Evolutionary conservation across 2,329 filamentous ascomycete species (phyloP).

Genomic region (Acarospora socialis): DNA sequence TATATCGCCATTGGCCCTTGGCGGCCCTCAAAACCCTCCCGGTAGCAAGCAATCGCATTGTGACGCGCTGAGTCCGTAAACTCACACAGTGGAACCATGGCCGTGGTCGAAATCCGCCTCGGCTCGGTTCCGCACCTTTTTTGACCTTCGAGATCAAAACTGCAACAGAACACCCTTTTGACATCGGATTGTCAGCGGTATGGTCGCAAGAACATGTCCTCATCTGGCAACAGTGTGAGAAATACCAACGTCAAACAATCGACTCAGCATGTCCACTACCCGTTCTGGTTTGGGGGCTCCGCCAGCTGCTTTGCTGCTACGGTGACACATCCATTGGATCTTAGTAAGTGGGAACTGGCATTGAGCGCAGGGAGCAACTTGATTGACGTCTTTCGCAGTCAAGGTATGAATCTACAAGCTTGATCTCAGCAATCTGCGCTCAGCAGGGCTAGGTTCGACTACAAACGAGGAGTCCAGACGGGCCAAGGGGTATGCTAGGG

Average conservation of each 20-base stretch:
- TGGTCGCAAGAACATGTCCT: conserved; percentile 8
- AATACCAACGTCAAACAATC: conserved; percentile 1
- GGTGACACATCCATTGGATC: conserved; percentile 85
- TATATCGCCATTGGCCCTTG: background rate
- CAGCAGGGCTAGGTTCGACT: conserved; percentile 53
- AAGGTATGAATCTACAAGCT: conserved; percentile 30
- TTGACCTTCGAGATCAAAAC: too few species aligned
- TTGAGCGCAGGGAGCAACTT: conserved; percentile 2
- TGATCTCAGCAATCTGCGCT: conserved; percentile 1
- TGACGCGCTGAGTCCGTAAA: too few species aligned
- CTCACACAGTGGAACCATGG: too few species aligned
- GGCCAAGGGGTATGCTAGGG: conserved; percentile 65
- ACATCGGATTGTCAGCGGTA: too few species aligned
- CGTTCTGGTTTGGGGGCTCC: conserved; percentile 94
- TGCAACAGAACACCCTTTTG: too few species aligned
- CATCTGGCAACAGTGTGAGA: conserved; percentile 4
- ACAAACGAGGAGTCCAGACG: conserved; percentile 66
- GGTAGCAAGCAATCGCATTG: conserved; percentile 27
- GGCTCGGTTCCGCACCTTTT: too few species aligned
- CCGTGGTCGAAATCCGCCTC: too few species aligned
- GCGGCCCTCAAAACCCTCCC: conserved; percentile 24
- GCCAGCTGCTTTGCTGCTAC: conserved; percentile 82
- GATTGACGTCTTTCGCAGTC: conserved; percentile 26
- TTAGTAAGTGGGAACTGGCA: conserved; percentile 48
- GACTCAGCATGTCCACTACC: conserved; percentile 41